phyloP scores from a whole-genome alignment of 2,329 filamentous ascomycete species.

The Sporothrix curviconia region DNA sequence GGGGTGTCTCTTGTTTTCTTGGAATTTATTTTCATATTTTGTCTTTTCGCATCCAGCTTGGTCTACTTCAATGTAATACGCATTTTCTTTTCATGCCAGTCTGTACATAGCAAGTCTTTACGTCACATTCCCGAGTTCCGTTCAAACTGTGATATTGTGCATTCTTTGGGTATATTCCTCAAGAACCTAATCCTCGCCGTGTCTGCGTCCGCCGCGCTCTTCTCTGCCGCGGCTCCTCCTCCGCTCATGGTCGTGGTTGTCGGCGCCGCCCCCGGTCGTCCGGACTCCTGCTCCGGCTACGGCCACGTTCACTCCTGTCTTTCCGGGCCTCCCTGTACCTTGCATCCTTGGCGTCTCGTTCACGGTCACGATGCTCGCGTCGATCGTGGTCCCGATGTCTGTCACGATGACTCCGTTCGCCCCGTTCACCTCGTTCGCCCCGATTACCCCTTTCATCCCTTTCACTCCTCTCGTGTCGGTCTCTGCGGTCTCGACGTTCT shows the following conservation, averaged over 20 bases:
- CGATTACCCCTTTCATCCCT: background rate
- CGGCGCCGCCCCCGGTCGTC: background rate
- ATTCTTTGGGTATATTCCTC: no score
- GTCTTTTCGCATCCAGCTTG: background rate
- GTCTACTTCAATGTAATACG: background rate
- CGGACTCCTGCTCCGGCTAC: constrained; percentile 4
- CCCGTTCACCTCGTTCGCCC: background rate
- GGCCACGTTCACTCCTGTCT: background rate
- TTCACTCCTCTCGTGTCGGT: background rate
- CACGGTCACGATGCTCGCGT: background rate
- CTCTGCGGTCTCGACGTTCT: background rate
- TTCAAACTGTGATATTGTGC: background rate
- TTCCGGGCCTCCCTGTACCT: background rate
- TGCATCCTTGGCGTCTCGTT: background rate
- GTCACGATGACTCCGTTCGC: background rate
- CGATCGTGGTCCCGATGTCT: background rate
- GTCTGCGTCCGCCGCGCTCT: background rate
- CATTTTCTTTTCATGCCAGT: background rate
- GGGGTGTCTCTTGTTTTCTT: no score
- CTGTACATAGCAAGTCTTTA: background rate
- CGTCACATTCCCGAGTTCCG: background rate
- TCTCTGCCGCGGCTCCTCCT: background rate
- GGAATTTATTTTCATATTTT: background rate
- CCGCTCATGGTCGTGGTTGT: background rate
- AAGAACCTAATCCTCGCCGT: no score